These are phyloP conservation scores for Flaveria sonorensis DNA, from an alignment of 129 eudicot species.

Conservation along the genomic window DNA sequence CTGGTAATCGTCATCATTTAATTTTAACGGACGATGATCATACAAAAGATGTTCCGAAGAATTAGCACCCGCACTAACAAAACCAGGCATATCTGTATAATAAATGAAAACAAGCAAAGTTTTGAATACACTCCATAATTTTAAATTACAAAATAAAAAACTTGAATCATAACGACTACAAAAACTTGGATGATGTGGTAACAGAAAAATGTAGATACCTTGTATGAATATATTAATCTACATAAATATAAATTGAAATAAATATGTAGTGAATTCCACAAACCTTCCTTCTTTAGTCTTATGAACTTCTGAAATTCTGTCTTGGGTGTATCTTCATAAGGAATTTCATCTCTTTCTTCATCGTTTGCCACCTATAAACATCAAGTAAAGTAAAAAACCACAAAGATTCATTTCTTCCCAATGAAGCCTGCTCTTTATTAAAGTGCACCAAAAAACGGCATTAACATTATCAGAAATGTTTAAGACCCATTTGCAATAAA, in stretches of 20 bases:
- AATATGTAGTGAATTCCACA: neutral
- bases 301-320: constrained; percentile 67
- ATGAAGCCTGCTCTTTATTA: too few species aligned
- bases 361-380: constrained; percentile 56
- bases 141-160: too few species aligned
- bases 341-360: constrained; percentile 60
- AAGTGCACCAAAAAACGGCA: too few species aligned
- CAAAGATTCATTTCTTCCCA: too few species aligned
- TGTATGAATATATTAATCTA: too few species aligned
- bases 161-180: neutral
- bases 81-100: constrained; percentile 47
- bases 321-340: constrained; percentile 43
- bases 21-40: constrained; percentile 68
- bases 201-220: too few species aligned
- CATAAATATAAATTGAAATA: neutral
- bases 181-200: neutral
- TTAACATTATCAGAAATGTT: too few species aligned
- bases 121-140: too few species aligned
- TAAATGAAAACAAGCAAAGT: too few species aligned
- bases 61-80: neutral
- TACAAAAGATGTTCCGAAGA: constrained; percentile 34
- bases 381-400: too few species aligned
- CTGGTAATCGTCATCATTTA: constrained; percentile 64
- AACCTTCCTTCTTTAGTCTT: constrained; percentile 55
- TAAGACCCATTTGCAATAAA: too few species aligned